Conservation (phyloP, 768 basidiomycete species). For the Fomitopsis pulvina region DNA sequence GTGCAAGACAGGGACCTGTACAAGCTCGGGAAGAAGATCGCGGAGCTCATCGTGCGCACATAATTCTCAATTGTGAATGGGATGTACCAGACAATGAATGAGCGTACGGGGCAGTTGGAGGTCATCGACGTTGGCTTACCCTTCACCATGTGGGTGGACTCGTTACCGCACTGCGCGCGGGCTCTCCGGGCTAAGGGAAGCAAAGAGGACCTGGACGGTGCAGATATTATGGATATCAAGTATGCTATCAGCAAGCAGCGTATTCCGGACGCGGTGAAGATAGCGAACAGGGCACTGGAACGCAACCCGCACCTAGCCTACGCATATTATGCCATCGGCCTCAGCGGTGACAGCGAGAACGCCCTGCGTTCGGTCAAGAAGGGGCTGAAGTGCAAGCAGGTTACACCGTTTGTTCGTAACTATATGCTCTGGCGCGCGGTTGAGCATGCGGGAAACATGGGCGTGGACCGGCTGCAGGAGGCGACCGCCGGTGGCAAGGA, state of each 20-base stretch:
- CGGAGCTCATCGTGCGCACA: slow-evolving; percentile 41
- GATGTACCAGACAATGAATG: slow-evolving; percentile 36
- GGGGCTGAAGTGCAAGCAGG: slow-evolving; percentile 50
- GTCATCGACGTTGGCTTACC: slow-evolving; percentile 40
- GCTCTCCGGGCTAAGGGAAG: slow-evolving; percentile 32
- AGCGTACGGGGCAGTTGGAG: slow-evolving; percentile 31
- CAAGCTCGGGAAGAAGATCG: slow-evolving; percentile 40
- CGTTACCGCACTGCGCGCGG: slow-evolving; percentile 49
- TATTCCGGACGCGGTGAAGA: slow-evolving; percentile 37
- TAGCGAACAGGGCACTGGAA: slow-evolving; percentile 38
- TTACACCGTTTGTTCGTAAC: slow-evolving; percentile 49
- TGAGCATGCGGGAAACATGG: slow-evolving; percentile 52
- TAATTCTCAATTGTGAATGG: slow-evolving; percentile 55
- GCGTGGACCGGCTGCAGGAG: slow-evolving; percentile 39
- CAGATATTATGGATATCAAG: slow-evolving; percentile 61
- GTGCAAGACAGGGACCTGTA: slow-evolving; percentile 41
- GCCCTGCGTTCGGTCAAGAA: slow-evolving; percentile 59
- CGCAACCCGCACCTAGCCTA: slow-evolving; percentile 52
- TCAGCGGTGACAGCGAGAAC: slow-evolving; percentile 38
- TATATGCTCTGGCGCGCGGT: slow-evolving; percentile 56
- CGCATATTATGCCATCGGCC: slow-evolving; percentile 52
- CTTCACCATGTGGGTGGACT: slow-evolving; percentile 48
- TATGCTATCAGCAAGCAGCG: slow-evolving; percentile 41
- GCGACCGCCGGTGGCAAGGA: slow-evolving; percentile 33
- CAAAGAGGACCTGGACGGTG: slow-evolving; percentile 39